A percentile compares a stretch with the other conserved stretches of the same genome.
Conservation (phyloP, 805 yeast species). For the Lachancea sp. region DNA sequence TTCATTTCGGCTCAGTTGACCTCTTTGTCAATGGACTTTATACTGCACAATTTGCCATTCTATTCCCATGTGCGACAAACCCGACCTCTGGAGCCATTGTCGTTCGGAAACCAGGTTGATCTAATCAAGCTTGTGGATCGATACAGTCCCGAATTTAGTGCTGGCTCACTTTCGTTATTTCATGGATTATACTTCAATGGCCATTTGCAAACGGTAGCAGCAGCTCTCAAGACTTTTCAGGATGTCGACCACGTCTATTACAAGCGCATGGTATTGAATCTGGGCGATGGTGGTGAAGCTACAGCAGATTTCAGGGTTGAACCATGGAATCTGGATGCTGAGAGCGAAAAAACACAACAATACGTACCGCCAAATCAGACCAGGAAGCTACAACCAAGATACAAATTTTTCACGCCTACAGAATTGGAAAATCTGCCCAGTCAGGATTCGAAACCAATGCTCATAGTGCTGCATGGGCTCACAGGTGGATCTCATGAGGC, state of each 20-base stretch:
- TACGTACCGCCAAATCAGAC: conserved; percentile 33
- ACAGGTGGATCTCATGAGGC: conserved; percentile 84
- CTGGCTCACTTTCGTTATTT: conserved; percentile 42
- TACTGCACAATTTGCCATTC: conserved; percentile 5
- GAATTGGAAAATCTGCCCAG: conserved; percentile 37
- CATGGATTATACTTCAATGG: conserved; percentile 60
- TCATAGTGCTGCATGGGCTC: conserved; percentile 66
- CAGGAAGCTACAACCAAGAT: conserved; percentile 23
- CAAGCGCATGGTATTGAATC: conserved; percentile 49
- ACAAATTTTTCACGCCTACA: conserved; percentile 27
- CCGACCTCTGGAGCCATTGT: conserved; percentile 8
- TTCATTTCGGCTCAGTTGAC: no score
- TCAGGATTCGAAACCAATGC: conserved; percentile 47
- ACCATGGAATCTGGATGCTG: conserved; percentile 15
- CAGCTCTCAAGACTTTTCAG: conserved; percentile 44
- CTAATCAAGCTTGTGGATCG: conserved; percentile 30
- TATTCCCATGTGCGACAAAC: conserved; percentile 9
- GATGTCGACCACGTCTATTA: conserved; percentile 49
- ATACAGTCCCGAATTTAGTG: conserved; percentile 39
- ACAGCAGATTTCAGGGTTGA: conserved; percentile 62
- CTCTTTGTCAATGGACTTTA: neutral
- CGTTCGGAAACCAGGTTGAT: conserved; percentile 4
- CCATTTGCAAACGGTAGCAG: conserved; percentile 61
- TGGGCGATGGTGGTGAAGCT: conserved; percentile 58
- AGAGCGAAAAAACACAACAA: conserved; percentile 15